Evolutionary conservation across 805 yeast genomes (phyloP), one percentile per base, ranked within the genome.

Genomic region (Brettanomyces sp.): DNA sequence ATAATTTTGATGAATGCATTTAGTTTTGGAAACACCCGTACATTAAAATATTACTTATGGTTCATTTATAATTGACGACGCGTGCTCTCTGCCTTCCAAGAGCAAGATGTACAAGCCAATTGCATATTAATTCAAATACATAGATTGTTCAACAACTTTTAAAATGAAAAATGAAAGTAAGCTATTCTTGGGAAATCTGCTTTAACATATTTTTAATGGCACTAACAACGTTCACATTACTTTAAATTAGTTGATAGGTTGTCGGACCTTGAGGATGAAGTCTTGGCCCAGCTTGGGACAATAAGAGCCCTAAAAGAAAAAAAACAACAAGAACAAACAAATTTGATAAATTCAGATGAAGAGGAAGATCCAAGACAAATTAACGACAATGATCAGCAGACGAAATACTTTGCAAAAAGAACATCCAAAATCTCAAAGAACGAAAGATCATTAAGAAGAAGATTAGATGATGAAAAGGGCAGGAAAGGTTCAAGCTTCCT

Each of bases 281-380:
- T 57, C 7, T 41, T 58, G 34, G 50, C 52, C 9, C 56, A 56
- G 23, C 41, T 60, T 14, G 54, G 52, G 21, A 45, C 42, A 24
- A 44, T 60, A 4, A 46, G 58, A 25, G 49, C 49, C 25, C 38
- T 54, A 45, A 58, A 55, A 41, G 47, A 50, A 34, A 42, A 49
- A 36, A 52, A 50, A 37, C 50, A 46, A 21, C 47, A 49, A 4
- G 51, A 48, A 38, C 33, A 46, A 4, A 45, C 47, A n/a, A 54
- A 52, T 18, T 36, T 51, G 5, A 47, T 60, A 5, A 47, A 58
- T 36, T 58, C 62, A 3, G 62, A 57, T 14, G 62, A 59, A 39
- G 59, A 58, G 35, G 59, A 57, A 32, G 64, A 60, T 46, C 58
- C 60, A 5, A 45, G 64, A 36, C 43, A 45, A 22, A 8, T 39